Conservation (phyloP, 2,329 filamentous ascomycete genomes). For the Paraphoma sp. region DNA sequence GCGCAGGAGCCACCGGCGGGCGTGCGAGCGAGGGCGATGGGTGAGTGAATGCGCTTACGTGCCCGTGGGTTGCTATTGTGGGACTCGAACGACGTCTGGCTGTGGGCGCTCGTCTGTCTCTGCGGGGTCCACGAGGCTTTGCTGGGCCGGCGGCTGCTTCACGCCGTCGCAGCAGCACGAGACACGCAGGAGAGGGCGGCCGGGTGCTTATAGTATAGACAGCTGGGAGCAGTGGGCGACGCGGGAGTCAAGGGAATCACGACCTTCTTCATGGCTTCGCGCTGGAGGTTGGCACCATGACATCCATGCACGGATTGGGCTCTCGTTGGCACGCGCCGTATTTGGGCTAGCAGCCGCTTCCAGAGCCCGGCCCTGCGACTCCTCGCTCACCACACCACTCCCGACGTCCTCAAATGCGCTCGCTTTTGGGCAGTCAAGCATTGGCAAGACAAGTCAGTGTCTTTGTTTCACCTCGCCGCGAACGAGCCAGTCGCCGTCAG, state of each 20-base stretch:
- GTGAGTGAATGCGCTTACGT: slow-evolving; percentile 15
- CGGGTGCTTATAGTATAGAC: too few relatives aligned
- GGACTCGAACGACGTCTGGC: slow-evolving; percentile 22
- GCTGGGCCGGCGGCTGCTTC: slow-evolving; percentile 16
- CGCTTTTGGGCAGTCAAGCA: neutral
- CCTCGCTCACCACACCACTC: neutral
- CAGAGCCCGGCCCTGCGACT: neutral
- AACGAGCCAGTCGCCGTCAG: neutral
- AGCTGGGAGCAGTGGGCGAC: neutral
- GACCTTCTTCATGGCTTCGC: slow-evolving; percentile 7
- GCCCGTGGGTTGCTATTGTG: slow-evolving; percentile 7
- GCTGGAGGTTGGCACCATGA: slow-evolving; percentile 13
- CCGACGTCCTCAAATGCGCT: slow-evolving; percentile 1
- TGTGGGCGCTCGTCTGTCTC: slow-evolving; percentile 9
- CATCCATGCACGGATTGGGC: slow-evolving; percentile 5
- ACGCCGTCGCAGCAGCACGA: slow-evolving; percentile 10
- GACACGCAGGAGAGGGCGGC: slow-evolving; percentile 4
- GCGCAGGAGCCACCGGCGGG: slow-evolving; percentile 12
- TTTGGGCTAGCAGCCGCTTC: slow-evolving; percentile 1
- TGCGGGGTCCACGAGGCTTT: slow-evolving; percentile 14
- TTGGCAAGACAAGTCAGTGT: neutral
- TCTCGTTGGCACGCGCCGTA: slow-evolving; percentile 7
- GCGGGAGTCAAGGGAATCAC: neutral
- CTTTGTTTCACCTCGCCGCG: neutral
- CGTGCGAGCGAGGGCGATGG: slow-evolving; percentile 10